Base-by-base conservation (phyloP, 805 yeast species). In the Kluyveromyces dobzhanskii region DNA sequence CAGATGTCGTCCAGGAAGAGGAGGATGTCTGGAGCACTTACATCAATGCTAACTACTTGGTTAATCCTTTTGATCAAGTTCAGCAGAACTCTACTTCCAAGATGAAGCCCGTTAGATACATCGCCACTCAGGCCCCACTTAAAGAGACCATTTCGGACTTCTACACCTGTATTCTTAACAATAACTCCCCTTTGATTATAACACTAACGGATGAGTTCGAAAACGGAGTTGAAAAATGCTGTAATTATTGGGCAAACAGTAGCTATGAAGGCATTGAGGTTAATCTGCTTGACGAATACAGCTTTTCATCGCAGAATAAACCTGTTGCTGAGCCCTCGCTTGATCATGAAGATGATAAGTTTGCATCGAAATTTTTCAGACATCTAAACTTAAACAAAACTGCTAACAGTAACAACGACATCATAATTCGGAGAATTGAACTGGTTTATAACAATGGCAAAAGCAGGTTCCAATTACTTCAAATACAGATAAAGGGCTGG, bases 101-200 rank as follows among this genome's bases (percentile, higher is more conserved):
- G 3, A 56, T 18, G 24, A 38, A 11, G 31, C 34, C 34, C 7
- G 55, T 61, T 29, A 69, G 71, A 30, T 83, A 80, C 53, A 84
- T 88, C 50, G 96, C 95, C 0, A 74, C 94, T 1, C 96, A 90
- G 58, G 98, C 96, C 2, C 98, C 98, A 2, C 59, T 84, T 43
- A 57, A 56, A 2, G 70, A 71, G 28, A 90, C 97, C 0, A 70
- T 80, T 18, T 78, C 76, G 16, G 95, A 90, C 57, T 88, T 90
- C 52, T 87, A 94, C 81, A 81, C 80, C 41, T 76, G 87, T 63
- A 70, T 84, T 12, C 64, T 75, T 30, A 78, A 80, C 41, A 75
- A 84, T 47, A 58, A 68, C 14, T 72, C 78, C 10, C 79, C 83
- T 5, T 56, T 90, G 3, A 75, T 90, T 19, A 60, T 90, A 4